Conservation (phyloP, 2,329 filamentous ascomycete species). For the Xylariaceae sp. region DNA sequence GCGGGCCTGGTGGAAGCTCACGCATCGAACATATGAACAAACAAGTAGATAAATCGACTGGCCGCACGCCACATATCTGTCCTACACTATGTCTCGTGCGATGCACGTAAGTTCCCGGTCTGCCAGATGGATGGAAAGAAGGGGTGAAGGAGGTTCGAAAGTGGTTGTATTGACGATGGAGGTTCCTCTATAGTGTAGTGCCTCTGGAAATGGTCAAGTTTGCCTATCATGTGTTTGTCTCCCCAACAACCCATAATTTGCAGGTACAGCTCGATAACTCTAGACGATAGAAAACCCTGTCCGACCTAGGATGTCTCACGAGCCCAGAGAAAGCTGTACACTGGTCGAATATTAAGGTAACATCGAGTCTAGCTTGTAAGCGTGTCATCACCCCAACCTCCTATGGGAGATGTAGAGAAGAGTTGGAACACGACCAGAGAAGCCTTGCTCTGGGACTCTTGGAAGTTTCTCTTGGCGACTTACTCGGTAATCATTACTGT, state of each 20-base stretch:
- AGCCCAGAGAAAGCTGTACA: background rate
- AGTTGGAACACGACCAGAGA: too few relatives aligned
- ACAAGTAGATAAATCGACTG: background rate
- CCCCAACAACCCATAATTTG: constrained; percentile 1
- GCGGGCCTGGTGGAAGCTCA: too few relatives aligned
- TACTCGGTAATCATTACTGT: background rate
- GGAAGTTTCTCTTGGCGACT: background rate
- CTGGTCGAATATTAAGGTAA: background rate
- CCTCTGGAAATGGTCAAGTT: too few relatives aligned
- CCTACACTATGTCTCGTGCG: constrained; percentile 4
- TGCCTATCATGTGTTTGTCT: constrained; percentile 7
- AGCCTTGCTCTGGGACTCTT: too few relatives aligned
- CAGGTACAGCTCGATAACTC: background rate
- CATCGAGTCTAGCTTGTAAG: background rate
- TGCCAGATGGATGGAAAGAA: too few relatives aligned
- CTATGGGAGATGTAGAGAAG: background rate
- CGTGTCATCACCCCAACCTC: background rate
- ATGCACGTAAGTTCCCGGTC: constrained; percentile 14
- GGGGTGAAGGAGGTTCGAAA: too few relatives aligned
- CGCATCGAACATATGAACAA: too few relatives aligned
- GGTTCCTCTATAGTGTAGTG: too few relatives aligned
- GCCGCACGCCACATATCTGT: background rate
- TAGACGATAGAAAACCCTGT: background rate
- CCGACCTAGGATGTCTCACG: background rate
- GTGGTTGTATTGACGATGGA: too few relatives aligned